Conservation (phyloP, 495 filamentous ascomycete species). For the Lepidopterella palustris region DNA sequence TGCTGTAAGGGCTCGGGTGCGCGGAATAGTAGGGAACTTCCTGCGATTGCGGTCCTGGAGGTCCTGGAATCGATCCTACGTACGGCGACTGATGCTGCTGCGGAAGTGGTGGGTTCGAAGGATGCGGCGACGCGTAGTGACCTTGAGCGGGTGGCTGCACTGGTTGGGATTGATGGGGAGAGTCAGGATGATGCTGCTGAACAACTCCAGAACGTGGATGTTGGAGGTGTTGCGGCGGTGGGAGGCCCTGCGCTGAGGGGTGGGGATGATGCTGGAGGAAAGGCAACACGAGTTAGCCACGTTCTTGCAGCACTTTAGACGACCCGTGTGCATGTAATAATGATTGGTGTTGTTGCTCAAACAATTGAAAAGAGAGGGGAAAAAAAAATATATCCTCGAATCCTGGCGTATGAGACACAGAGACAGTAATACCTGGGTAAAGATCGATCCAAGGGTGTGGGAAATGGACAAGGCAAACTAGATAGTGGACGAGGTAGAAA, state of each 20-base stretch:
- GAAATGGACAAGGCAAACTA: not conserved
- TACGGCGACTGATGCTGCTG: slow-evolving; percentile 40
- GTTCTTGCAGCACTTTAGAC: not conserved
- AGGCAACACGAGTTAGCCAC: slow-evolving; percentile 22
- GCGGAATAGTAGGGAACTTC: slow-evolving; percentile 38
- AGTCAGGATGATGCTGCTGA: slow-evolving; percentile 37
- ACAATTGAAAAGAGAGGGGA: not conserved
- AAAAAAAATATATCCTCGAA: not conserved
- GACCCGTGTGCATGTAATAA: not conserved
- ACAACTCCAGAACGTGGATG: slow-evolving; percentile 32
- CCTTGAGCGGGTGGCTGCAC: slow-evolving; percentile 32
- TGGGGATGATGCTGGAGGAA: slow-evolving; percentile 37
- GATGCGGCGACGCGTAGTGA: slow-evolving; percentile 38
- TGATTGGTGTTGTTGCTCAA: not conserved
- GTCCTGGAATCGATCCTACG: slow-evolving; percentile 31
- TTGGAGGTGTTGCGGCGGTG: slow-evolving; percentile 37
- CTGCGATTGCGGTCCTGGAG: slow-evolving; percentile 30
- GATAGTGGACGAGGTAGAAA: not conserved
- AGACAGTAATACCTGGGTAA: slow-evolving; percentile 2
- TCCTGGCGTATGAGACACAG: not conserved
- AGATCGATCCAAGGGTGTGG: not conserved
- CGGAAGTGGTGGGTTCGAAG: slow-evolving; percentile 31
- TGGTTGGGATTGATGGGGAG: slow-evolving; percentile 34
- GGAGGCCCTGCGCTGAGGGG: slow-evolving; percentile 35
- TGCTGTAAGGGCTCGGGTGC: slow-evolving; percentile 40